A percentile compares a stretch with the other conserved stretches of the same genome.
Conservation (phyloP, 1,284 basidiomycete species). For the Garcileccinum viscosum region DNA sequence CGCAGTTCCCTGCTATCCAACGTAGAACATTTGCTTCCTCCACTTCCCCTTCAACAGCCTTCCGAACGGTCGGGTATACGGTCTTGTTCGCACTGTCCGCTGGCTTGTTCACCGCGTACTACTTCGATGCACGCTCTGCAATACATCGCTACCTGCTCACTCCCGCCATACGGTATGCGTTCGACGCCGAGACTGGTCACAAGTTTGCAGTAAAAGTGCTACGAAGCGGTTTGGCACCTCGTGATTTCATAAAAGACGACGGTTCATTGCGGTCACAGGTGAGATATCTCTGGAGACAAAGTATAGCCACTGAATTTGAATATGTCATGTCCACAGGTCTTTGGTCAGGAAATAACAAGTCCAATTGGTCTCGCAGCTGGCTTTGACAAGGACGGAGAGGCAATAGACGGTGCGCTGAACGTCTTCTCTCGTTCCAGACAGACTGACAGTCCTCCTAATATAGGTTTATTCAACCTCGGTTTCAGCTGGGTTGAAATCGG, state of each 20-base stretch:
- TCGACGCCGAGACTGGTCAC: slow-evolving; percentile 89
- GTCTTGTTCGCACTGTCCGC: slow-evolving; percentile 55
- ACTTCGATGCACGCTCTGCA: slow-evolving; percentile 86
- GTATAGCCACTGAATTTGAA: neutral
- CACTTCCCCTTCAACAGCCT: slow-evolving; percentile 20
- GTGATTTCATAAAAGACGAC: slow-evolving; percentile 79
- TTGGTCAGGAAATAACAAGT: slow-evolving; percentile 82
- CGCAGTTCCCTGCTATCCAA: slow-evolving; percentile 2
- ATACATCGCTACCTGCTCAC: slow-evolving; percentile 86
- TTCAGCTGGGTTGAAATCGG: slow-evolving; percentile 99
- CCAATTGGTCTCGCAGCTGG: slow-evolving; percentile 95
- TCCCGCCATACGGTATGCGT: slow-evolving; percentile 69
- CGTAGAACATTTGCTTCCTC: slow-evolving; percentile 22
- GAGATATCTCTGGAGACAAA: slow-evolving; percentile 26
- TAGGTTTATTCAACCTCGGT: slow-evolving; percentile 89
- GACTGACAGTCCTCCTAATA: neutral
- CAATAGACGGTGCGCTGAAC: slow-evolving; percentile 78
- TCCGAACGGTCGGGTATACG: slow-evolving; percentile 43
- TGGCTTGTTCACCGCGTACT: slow-evolving; percentile 80
- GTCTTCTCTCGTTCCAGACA: neutral
- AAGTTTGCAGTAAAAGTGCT: slow-evolving; percentile 85
- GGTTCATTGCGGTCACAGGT: slow-evolving; percentile 76
- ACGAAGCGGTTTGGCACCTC: slow-evolving; percentile 76
- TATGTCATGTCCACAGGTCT: slow-evolving; percentile 61
- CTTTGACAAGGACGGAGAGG: slow-evolving; percentile 97